These are phyloP conservation scores for Paramarasmius palmivorus DNA, from an alignment of 1,284 basidiomycete species.

Conservation along the genomic window DNA sequence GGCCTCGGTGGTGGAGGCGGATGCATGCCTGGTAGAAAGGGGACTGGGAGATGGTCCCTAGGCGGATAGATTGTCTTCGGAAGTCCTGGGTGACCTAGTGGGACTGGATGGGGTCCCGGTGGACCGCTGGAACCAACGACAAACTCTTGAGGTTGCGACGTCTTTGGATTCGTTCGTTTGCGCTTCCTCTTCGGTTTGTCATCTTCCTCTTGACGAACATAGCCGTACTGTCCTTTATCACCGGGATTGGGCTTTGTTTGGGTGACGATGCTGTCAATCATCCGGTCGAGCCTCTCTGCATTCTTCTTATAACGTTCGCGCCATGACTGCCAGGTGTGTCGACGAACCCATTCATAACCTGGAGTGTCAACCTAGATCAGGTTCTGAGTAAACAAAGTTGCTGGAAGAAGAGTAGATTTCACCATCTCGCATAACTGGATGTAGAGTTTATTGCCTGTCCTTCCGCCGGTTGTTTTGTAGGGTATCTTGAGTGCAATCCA, in stretches of 20 bases:
- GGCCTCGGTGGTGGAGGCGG: conserved; percentile 30
- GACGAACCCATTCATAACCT: conserved; percentile 72
- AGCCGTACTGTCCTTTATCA: conserved; percentile 77
- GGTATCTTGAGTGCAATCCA: conserved; percentile 35
- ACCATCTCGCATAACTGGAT: conserved; percentile 54
- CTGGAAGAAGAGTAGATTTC: conserved; percentile 17
- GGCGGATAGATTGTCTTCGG: not conserved
- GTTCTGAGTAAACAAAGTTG: not conserved
- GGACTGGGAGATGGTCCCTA: conserved; percentile 6
- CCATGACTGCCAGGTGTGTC: conserved; percentile 89
- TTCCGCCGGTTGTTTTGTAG: conserved; percentile 12
- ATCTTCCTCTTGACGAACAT: conserved; percentile 66
- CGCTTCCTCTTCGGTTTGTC: conserved; percentile 56
- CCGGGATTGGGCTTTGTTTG: conserved; percentile 63
- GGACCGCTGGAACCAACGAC: conserved; percentile 10
- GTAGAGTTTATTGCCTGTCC: conserved; percentile 16
- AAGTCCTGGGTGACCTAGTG: not conserved
- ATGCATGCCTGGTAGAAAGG: conserved; percentile 17
- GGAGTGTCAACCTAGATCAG: conserved; percentile 53
- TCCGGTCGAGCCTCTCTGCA: conserved; percentile 57
- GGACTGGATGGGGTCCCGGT: no score
- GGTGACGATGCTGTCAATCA: conserved; percentile 65
- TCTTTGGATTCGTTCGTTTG: conserved; percentile 39
- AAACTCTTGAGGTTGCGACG: conserved; percentile 5
- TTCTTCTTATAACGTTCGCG: conserved; percentile 85